A percentile compares a stretch with the other conserved stretches of the same genome.
Evolutionary conservation across 768 basidiomycete species (phyloP).

Genomic region (Cystofilobasidium ferigula): DNA sequence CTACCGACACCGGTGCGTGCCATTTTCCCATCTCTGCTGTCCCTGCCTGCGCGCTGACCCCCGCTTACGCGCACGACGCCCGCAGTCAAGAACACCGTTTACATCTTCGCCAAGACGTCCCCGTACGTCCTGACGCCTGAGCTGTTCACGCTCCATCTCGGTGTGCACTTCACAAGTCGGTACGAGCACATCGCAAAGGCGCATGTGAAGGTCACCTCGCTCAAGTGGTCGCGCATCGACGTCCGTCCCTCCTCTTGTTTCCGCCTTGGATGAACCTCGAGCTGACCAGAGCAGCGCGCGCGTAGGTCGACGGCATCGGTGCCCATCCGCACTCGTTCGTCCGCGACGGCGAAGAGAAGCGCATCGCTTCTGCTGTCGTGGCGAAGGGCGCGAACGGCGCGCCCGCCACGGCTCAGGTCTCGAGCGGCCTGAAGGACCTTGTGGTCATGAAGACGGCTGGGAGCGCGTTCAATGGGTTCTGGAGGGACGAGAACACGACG

Average conservation of each 20-base stretch:
- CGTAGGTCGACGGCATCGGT: conserved; percentile 35
- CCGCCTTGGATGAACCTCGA: background rate
- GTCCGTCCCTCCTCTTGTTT: conserved; percentile 34
- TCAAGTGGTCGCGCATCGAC: conserved; percentile 71
- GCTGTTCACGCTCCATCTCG: conserved; percentile 77
- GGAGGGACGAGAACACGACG: conserved; percentile 53
- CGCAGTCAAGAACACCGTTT: conserved; percentile 41
- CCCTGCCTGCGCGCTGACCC: too few relatives aligned
- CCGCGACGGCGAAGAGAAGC: conserved; percentile 84
- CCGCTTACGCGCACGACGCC: background rate
- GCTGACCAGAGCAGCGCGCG: background rate
- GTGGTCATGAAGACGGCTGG: conserved; percentile 77
- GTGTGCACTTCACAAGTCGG: conserved; percentile 58
- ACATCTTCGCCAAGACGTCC: conserved; percentile 67
- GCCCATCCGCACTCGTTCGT: conserved; percentile 70
- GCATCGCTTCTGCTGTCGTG: conserved; percentile 47
- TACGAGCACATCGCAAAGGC: conserved; percentile 30
- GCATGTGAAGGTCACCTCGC: conserved; percentile 35
- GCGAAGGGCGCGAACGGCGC: conserved; percentile 54
- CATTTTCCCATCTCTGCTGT: background rate
- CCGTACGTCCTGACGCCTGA: conserved; percentile 75
- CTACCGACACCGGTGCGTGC: conserved; percentile 76
- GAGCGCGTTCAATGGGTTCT: conserved; percentile 68
- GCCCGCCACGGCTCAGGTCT: conserved; percentile 46
- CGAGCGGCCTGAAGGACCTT: conserved; percentile 64